phyloP scores from a whole-genome alignment of 1,284 basidiomycete genomes.

The Cryptococcus sp. region DNA sequence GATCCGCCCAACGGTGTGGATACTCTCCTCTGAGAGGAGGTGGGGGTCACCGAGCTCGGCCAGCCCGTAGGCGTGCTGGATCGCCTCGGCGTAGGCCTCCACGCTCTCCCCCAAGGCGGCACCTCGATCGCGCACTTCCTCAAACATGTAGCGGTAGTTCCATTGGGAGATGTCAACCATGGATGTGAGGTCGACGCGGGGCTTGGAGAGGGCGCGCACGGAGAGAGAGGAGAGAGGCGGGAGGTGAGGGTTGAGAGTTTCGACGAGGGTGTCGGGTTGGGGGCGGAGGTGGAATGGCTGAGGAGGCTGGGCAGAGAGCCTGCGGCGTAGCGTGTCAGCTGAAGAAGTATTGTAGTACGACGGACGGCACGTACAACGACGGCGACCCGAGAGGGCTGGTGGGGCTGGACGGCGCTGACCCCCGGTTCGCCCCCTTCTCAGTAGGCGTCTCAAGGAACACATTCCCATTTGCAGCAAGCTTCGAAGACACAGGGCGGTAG shows the following conservation, averaged over 20 bases:
- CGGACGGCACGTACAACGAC: conserved; percentile 11
- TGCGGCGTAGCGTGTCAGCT: not conserved
- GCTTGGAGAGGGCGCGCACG: conserved; percentile 13
- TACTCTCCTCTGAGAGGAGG: conserved; percentile 68
- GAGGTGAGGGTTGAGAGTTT: conserved; percentile 49
- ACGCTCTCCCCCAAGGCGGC: conserved; percentile 78
- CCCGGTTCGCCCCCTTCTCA: conserved; percentile 11
- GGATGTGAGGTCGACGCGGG: conserved; percentile 31
- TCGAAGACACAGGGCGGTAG: conserved; percentile 28
- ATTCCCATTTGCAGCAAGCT: conserved; percentile 14
- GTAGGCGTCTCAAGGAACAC: conserved; percentile 22
- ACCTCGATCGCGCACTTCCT: conserved; percentile 75
- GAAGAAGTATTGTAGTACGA: no score
- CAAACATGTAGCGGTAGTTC: conserved; percentile 82
- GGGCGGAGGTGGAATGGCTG: conserved; percentile 39
- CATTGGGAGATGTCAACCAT: conserved; percentile 32
- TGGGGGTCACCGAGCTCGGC: conserved; percentile 72
- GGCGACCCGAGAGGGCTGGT: conserved; percentile 33
- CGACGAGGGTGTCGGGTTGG: conserved; percentile 40
- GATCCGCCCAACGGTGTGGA: conserved; percentile 76
- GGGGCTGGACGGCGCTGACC: conserved; percentile 31
- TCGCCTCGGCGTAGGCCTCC: conserved; percentile 71
- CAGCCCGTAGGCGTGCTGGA: conserved; percentile 67
- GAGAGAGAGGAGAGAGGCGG: conserved; percentile 17
- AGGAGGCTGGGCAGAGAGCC: conserved; percentile 18